These are phyloP conservation scores for Mycena galopus DNA, from an alignment of 768 basidiomycete genomes.

Conservation along the genomic window DNA sequence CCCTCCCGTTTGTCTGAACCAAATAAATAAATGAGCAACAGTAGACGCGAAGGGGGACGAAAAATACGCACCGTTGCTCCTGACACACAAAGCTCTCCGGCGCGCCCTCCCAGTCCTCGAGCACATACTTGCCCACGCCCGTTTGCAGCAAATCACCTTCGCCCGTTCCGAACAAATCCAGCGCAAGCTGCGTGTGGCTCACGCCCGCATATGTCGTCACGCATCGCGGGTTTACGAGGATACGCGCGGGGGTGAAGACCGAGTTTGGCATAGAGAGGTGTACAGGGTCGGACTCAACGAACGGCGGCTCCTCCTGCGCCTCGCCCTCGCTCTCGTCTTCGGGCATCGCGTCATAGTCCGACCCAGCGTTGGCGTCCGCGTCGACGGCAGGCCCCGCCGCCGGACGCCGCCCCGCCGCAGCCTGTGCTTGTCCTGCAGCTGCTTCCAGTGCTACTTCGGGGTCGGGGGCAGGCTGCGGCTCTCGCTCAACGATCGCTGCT, in stretches of 20 bases:
- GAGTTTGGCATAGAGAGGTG: constrained; percentile 85
- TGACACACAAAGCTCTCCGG: constrained; percentile 99
- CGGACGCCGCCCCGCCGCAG: constrained; percentile 38
- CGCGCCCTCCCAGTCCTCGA: constrained; percentile 96
- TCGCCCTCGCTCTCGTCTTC: constrained; percentile 62
- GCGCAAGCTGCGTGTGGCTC: constrained; percentile 94
- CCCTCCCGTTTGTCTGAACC: constrained; percentile 84
- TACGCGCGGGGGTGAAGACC: constrained; percentile 88
- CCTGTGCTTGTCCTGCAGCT: constrained; percentile 41
- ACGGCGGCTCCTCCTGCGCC: constrained; percentile 53
- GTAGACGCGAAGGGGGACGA: background rate
- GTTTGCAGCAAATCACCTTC: constrained; percentile 70
- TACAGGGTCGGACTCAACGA: constrained; percentile 46
- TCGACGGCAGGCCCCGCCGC: constrained; percentile 55
- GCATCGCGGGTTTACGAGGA: constrained; percentile 95
- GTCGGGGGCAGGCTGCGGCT: constrained; percentile 44
- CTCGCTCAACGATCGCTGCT: constrained; percentile 46
- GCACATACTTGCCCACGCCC: constrained; percentile 77
- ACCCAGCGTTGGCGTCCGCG: constrained; percentile 85
- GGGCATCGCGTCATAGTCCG: constrained; percentile 91
- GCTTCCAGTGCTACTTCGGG: constrained; percentile 40
- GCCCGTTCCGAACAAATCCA: constrained; percentile 87
- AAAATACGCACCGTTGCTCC: constrained; percentile 78
- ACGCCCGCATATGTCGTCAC: constrained; percentile 99
- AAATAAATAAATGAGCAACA: constrained; percentile 12